Conservation (phyloP, 2,329 filamentous ascomycete species). For the Fusarium longipes region DNA sequence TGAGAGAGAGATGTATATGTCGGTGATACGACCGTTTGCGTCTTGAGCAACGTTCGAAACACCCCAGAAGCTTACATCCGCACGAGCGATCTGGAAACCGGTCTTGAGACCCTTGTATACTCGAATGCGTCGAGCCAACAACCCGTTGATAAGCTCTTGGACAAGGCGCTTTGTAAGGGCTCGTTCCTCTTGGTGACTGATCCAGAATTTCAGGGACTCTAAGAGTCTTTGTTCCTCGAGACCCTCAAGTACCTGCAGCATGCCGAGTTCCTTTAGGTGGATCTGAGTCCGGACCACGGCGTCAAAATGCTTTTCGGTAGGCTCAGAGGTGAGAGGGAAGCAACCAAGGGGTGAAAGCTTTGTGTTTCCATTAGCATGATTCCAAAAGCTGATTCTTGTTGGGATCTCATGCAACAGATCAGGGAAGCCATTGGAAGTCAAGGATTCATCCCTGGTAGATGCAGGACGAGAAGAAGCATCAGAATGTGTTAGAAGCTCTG, state of each 20-base stretch:
- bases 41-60: background rate
- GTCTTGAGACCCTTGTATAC: slow-evolving; percentile 8
- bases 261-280: slow-evolving; percentile 19
- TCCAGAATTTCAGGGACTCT: slow-evolving; percentile 6
- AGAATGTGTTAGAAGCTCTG: background rate
- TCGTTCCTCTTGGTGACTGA: background rate
- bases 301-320: slow-evolving; percentile 23
- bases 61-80: slow-evolving; percentile 7
- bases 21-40: background rate
- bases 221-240: slow-evolving; percentile 24
- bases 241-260: slow-evolving; percentile 31
- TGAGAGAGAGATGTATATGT: background rate
- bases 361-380: slow-evolving; percentile 15
- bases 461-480: background rate
- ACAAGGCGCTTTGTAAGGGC: background rate
- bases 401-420: background rate
- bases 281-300: slow-evolving; percentile 26
- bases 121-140: background rate
- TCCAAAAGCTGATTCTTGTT: slow-evolving; percentile 23
- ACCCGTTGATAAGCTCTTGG: background rate
- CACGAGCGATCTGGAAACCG: background rate
- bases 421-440: no score
- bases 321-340: slow-evolving; percentile 25
- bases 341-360: slow-evolving; percentile 21
- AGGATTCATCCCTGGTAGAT: background rate